A percentile compares a stretch with the other conserved stretches of the same genome.
These are phyloP conservation scores for Clathrus columnatus DNA, from an alignment of 768 basidiomycete genomes.

Conservation along the genomic window DNA sequence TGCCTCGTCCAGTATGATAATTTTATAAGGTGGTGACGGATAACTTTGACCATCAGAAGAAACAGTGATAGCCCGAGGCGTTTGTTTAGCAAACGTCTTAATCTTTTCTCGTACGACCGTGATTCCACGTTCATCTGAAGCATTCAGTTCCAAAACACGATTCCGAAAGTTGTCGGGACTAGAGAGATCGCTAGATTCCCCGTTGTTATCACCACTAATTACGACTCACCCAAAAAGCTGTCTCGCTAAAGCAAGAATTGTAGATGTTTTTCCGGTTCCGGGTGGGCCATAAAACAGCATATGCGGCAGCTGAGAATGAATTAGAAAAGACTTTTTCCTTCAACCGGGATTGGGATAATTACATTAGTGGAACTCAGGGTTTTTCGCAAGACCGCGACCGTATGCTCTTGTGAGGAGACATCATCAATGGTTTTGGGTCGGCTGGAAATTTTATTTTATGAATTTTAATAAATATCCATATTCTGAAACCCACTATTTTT, in stretches of 20 bases:
- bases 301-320: constrained; percentile 73
- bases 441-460: constrained; percentile 35
- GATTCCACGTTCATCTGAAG: constrained; percentile 98
- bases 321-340: constrained; percentile 8
- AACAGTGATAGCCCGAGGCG: constrained; percentile 66
- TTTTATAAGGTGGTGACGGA: constrained; percentile 97
- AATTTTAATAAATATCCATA: no score
- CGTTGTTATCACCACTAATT: not conserved
- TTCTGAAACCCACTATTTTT: constrained; percentile 74
- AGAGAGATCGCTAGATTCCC: not conserved
- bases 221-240: constrained; percentile 83
- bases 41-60: constrained; percentile 78
- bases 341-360: constrained; percentile 13
- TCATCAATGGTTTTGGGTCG: constrained; percentile 98
- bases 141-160: constrained; percentile 93
- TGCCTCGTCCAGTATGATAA: constrained; percentile 97
- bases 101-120: constrained; percentile 96
- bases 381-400: constrained; percentile 84
- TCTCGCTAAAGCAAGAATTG: constrained; percentile 87
- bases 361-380: constrained; percentile 92
- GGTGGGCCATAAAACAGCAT: constrained; percentile 99
- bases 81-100: constrained; percentile 94
- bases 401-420: constrained; percentile 95
- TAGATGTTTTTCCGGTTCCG: constrained; percentile 97
- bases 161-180: constrained; percentile 92